Evolutionary conservation across 1,284 basidiomycete species (phyloP), one percentile per base, ranked within the genome.

Genomic region (Puccinia novopanici): DNA sequence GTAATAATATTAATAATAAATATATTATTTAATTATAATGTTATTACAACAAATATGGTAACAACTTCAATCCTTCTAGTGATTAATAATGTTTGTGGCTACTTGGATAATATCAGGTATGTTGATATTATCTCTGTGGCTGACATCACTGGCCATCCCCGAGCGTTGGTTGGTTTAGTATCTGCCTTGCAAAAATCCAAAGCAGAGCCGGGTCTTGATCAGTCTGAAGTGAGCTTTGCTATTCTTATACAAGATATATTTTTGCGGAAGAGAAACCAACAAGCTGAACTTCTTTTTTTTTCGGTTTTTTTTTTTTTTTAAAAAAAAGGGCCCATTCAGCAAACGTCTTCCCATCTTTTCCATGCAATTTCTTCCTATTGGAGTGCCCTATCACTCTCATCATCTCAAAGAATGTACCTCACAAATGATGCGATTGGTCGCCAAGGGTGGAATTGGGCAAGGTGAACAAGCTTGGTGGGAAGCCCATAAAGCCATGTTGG

Each of bases 271-370:
- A 19, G 5, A 0, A 54, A 59, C 10, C 17, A 59, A 59, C 13
- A 10, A 57, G 45, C 45, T 57, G 22, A 10, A 48, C 12, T 61
- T 37, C 24, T n/a, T n/a, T 34, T 34, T n/a, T n/a, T n/a, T n/a
- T n/a, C n/a, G n/a, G n/a, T n/a, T n/a, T n/a, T n/a, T n/a, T n/a
- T n/a, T 34, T 34, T 34, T 34, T 34, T 34, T 34, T 34, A 34
- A 34, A 34, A 34, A 34, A 17, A 45, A 83, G 83, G 88, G 90
- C 12, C 93, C 94, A 34, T 96, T 92, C 88, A 95, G 93, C 52
- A 95, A 98, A 88, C 90, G 97, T 84, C 96, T 97, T 87, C 92
- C 93, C 13, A 92, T 94, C 19, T 98, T 99, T 87, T 93, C 91
- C 75, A 91, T 93, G 82, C 91, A 96, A 74, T 99, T 99, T 89